Conservation (phyloP, 2,329 filamentous ascomycete species). For the Canariomyces notabilis region DNA sequence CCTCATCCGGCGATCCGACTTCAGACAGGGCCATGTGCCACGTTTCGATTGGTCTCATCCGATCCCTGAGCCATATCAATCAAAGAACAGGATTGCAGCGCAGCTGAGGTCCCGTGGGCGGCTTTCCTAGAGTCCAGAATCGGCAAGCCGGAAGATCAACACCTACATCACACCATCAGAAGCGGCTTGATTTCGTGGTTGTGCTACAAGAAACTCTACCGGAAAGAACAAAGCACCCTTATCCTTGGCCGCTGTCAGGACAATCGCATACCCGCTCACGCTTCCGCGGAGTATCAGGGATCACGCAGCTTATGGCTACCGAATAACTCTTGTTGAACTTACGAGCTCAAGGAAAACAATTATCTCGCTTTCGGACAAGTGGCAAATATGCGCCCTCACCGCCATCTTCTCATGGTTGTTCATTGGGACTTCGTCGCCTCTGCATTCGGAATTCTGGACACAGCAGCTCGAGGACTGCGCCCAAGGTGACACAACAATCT, state of each 20-base stretch:
- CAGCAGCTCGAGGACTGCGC: not conserved
- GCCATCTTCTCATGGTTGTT: not conserved
- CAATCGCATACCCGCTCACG: not conserved
- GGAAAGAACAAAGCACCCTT: not conserved
- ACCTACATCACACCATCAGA: constrained; percentile 4
- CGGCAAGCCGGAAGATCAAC: not conserved
- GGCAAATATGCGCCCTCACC: not conserved
- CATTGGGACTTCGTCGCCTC: not conserved
- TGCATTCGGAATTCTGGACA: not conserved
- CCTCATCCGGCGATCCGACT: not conserved
- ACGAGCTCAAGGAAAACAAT: not conserved
- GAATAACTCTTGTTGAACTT: not conserved
- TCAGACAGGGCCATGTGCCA: not conserved
- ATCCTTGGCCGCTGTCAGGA: not conserved
- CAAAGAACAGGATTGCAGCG: not conserved
- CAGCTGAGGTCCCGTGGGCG: not conserved
- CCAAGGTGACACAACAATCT: not conserved
- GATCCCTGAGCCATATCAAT: constrained; percentile 8
- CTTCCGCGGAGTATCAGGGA: not conserved
- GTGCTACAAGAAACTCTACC: constrained; percentile 2
- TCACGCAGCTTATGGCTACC: not conserved
- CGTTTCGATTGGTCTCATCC: constrained; percentile 13
- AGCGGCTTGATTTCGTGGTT: not conserved
- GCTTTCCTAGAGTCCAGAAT: not conserved
- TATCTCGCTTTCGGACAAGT: not conserved